Conservation (phyloP, 805 yeast species). For the Pichia nanzhaoensis region DNA sequence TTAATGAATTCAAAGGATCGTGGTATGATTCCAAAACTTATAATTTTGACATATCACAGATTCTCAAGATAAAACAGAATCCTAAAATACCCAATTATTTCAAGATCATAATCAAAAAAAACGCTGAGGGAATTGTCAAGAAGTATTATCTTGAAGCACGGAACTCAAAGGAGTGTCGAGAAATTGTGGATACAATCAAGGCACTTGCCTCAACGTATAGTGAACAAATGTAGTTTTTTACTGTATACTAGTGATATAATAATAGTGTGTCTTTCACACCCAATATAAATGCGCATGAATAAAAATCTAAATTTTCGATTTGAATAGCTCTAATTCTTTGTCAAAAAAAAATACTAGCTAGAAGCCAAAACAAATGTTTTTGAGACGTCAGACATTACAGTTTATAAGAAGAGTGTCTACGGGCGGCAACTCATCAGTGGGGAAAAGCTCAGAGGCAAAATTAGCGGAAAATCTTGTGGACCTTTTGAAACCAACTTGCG, state of each 20-base stretch:
- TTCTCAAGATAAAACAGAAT: conserved; percentile 68
- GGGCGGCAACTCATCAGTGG: no score
- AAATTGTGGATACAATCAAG: conserved; percentile 66
- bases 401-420: no score
- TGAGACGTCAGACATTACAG: no score
- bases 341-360: no score
- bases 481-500: no score
- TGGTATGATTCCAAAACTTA: conserved; percentile 76
- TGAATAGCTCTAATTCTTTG: no score
- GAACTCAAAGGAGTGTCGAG: conserved; percentile 52
- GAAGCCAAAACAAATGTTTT: no score
- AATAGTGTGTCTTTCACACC: no score
- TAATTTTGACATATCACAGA: conserved; percentile 78
- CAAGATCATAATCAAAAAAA: conserved; percentile 69
- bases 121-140: conserved; percentile 51
- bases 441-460: neutral
- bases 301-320: no score
- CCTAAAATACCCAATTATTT: conserved; percentile 70
- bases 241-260: no score
- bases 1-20: conserved; percentile 56
- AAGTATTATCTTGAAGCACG: conserved; percentile 83
- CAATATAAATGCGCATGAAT: no score
- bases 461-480: no score
- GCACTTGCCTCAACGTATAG: conserved; percentile 42
- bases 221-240: conserved; percentile 9